Base-by-base conservation (phyloP, 192 early-diverging fungal genomes). In the Podila horticola region DNA sequence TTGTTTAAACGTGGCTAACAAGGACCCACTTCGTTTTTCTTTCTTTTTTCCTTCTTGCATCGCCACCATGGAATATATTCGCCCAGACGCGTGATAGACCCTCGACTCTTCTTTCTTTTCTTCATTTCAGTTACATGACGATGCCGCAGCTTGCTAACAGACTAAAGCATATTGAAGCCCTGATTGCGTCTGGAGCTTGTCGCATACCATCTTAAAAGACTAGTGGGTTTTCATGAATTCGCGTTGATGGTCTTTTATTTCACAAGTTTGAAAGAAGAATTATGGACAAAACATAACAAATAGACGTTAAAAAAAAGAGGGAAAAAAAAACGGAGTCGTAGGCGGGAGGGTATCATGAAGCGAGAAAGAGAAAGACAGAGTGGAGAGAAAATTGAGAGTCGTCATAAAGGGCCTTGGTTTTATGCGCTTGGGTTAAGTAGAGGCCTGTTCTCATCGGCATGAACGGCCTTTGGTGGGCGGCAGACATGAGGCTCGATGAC, bases 401-500 rank as follows among this genome's bases (percentile, higher is more conserved):
- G 33, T 34, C 33, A 34, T 34, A 34, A 2, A 34, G 3, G 33
- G 3, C 15, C 1, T 45, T 45, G 2, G 8, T 45, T 45, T 45
- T 45, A 45, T 45, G 41, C 41, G 11, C 41, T 45, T 17, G 41
- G 15, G 38, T 67, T 45, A 33, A 84, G 67, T 33, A 84, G 64
- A 62, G 84, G 77, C 10, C 58, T 69, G 57, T 29, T 74, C 34
- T 84, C 84, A 17, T 51, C 69, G 6, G 30, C 22, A 38, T 69
- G 58, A 31, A 75, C 9, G 4, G 77, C 50, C 57, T 79, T 79
- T 31, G 63, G 71, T 28, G 74, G 67, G 17, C 66, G 57, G 72
- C 69, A 89, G 34, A 87, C 82, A 29, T 92, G 93, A n/a, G 92
- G 89, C 17, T 73, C 50, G 20, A 96, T 74, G 11, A 96, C 94